Base-by-base conservation (phyloP, 768 basidiomycete genomes). In the Auricularia sp. region DNA sequence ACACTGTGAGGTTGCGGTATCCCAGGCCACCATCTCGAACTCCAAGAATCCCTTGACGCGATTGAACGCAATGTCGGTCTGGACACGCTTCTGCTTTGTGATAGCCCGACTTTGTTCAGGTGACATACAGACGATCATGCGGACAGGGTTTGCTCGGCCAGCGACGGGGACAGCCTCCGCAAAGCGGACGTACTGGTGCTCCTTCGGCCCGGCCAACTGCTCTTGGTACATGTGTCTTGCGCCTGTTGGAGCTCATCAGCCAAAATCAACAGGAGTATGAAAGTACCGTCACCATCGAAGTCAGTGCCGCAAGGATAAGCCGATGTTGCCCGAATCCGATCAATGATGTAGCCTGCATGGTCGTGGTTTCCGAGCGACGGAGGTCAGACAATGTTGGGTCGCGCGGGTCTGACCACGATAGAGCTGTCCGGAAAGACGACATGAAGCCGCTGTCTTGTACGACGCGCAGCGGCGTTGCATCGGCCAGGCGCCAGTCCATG, bases 381-480 rank as follows among this genome's bases (percentile, higher is more conserved):
- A 67, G 36, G 63, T 69, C 61, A 36, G 61, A 59, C 34, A 70
- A 47, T 33, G 53, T 60, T 18, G 68, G 68, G 4, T 59, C 51
- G 14, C 47, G 35, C 6, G 54, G 33, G 35, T 61, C 60, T 6
- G 21, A 61, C 70, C 71, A 73, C 12, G 65, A 62, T 12, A 73
- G 66, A 7, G 62, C 14, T 18, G 63, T 23, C 2, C 66, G 67
- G 14, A 70, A 61, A 10, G 60, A 63, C 5, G 21, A 10, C 51
- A 71, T 69, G 61, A 73, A 73, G 1, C 68, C 71, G 6, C 67
- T 68, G 51, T 73, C 68, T 5, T 69, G 44, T 39, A 72, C 54
- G 3, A 72, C 67, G n/a, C 67, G 68, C 16, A 68, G 64, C n/a
- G 72, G 72, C 14, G 72, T 73, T 29, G 71, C 69, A 64, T 73